Evolutionary conservation across 345 rosid species (phyloP).

Genomic region (Excoecaria agallocha): DNA sequence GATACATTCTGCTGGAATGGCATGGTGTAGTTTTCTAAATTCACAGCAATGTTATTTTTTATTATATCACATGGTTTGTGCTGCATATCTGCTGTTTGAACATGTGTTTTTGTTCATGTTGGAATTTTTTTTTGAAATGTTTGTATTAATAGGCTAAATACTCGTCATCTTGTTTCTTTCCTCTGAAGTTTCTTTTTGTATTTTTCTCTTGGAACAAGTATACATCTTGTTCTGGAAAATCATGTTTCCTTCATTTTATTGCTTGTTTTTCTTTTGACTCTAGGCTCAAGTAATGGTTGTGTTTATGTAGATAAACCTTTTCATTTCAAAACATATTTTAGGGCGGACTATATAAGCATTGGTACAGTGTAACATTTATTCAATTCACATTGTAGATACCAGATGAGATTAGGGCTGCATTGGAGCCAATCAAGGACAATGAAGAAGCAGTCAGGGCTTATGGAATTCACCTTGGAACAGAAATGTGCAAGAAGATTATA

Average conservation of each 20-base stretch:
- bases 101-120: not conserved
- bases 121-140: not conserved
- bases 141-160: not conserved
- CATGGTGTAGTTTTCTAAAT: not conserved
- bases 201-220: not conserved
- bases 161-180: not conserved
- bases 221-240: not conserved
- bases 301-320: not conserved
- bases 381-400: slow-evolving; percentile 58
- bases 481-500: slow-evolving; percentile 92
- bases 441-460: slow-evolving; percentile 93
- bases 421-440: slow-evolving; percentile 94
- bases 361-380: not conserved
- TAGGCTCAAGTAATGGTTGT: not conserved
- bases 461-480: slow-evolving; percentile 94
- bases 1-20: not conserved
- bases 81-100: not conserved
- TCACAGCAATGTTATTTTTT: not conserved
- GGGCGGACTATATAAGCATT: not conserved
- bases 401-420: slow-evolving; percentile 73
- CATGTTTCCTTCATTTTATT: too few species aligned
- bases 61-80: not conserved
- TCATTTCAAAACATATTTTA: not conserved
- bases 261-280: not conserved
- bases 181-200: not conserved